Evolutionary conservation across 2,329 filamentous ascomycete genomes (phyloP).

Genomic region (Madurella fahalii): DNA sequence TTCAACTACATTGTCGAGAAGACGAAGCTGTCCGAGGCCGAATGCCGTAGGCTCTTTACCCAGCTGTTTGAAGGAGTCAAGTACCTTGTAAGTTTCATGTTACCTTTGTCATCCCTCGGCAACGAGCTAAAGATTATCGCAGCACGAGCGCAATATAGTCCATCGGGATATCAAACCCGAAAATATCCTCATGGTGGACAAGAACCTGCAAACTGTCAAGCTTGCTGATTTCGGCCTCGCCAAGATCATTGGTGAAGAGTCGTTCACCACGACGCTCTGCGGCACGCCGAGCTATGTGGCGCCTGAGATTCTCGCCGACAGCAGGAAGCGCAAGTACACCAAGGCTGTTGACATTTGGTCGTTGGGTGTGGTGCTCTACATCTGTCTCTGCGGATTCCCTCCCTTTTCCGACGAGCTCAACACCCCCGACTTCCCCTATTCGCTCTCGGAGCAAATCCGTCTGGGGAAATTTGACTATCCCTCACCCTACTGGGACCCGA

Average conservation of each 20-base stretch:
- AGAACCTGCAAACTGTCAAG: conserved; percentile 73
- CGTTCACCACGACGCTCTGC: conserved; percentile 92
- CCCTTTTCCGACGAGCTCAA: conserved; percentile 95
- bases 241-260: conserved; percentile 98
- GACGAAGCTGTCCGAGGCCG: conserved; percentile 77
- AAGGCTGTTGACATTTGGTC: conserved; percentile 97
- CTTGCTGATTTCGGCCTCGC: conserved; percentile 94
- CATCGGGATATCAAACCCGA: conserved; percentile 98
- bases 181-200: conserved; percentile 87
- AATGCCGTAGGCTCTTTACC: conserved; percentile 80
- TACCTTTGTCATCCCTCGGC: not conserved
- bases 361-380: conserved; percentile 94
- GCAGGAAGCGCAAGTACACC: conserved; percentile 80
- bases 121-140: conserved; percentile 27
- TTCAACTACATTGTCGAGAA: conserved; percentile 95
- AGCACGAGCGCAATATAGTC: conserved; percentile 97
- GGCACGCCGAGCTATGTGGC: conserved; percentile 98
- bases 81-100: conserved; percentile 67
- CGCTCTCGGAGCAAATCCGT: conserved; percentile 83
- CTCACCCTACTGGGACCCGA: conserved; percentile 89
- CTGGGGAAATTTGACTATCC: conserved; percentile 88
- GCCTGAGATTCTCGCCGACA: conserved; percentile 86
- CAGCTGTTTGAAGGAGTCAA: conserved; percentile 93
- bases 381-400: conserved; percentile 93
- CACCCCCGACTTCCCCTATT: conserved; percentile 76